A percentile compares a stretch with the other conserved stretches of the same genome.
phyloP scores from a whole-genome alignment of 495 filamentous ascomycete species.

The Tetracladium setigerum region DNA sequence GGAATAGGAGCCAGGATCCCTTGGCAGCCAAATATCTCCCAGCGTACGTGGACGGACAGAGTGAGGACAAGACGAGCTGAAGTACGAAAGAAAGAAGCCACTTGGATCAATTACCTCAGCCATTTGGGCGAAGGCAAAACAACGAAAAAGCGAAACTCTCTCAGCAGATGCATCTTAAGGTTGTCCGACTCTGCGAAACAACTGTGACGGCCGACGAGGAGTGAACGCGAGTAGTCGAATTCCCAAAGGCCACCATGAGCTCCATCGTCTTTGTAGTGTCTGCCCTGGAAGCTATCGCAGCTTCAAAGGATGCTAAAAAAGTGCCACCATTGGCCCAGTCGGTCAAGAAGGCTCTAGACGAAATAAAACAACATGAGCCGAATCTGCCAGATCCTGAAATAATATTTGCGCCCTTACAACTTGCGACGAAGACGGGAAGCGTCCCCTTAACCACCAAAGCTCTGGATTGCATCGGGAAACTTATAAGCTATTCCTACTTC shows the following conservation, averaged over 20 bases:
- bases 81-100: too few relatives aligned
- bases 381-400: constrained; percentile 74
- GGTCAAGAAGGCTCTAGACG: constrained; percentile 69
- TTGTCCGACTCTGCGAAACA: too few relatives aligned
- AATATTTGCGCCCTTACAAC: constrained; percentile 81
- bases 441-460: constrained; percentile 81
- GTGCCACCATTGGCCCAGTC: constrained; percentile 74
- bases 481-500: constrained; percentile 98
- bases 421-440: constrained; percentile 78
- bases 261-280: constrained; percentile 92
- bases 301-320: constrained; percentile 78
- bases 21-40: too few relatives aligned
- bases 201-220: too few relatives aligned
- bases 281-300: constrained; percentile 81
- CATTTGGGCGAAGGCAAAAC: too few relatives aligned
- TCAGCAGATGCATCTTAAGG: too few relatives aligned
- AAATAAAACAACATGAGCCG: constrained; percentile 69
- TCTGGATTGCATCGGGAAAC: constrained; percentile 95
- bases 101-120: too few relatives aligned
- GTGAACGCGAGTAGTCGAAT: constrained; percentile 19
- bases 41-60: too few relatives aligned
- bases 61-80: too few relatives aligned
- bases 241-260: constrained; percentile 56
- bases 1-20: too few relatives aligned
- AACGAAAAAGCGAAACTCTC: too few relatives aligned